Evolutionary conservation across 2,329 filamentous ascomycete species (phyloP), one percentile per base, ranked within the genome.

Genomic region (Penicillium oxalicum): DNA sequence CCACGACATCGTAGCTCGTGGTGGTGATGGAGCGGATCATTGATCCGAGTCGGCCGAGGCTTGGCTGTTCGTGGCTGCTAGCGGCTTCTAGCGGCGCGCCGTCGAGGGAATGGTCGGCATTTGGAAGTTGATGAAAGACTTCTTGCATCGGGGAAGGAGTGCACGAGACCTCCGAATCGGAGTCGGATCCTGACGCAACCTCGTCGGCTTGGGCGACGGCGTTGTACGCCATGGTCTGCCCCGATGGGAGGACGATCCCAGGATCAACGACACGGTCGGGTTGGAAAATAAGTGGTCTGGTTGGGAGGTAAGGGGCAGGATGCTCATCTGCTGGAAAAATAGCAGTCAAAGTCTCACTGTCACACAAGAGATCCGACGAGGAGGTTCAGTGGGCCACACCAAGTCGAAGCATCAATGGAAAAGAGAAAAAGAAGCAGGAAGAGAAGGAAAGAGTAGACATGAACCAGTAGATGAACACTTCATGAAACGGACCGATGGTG

Each of bases 1-100:
- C 73, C 27, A 75, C 64, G 49, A 75, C 63, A 45, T 74, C 71
- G 58, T 76, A 76, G 53, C 64, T 71, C 25, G 63, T 59, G 26
- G 63, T 58, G 43, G 60, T 66, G 55, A 70, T 61, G 29, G 69
- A 70, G 44, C 64, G 65, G 51, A 71, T 65, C 49, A 71, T 62
- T 25, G 65, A 66, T 35, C 63, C 57, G 24, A 71, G 50, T 29
- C 50, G 48, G 26, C 53, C 47, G 40, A 65, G 49, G 39, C 49
- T 54, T 38, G 55, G 54, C 35, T 61, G 57, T 4, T 66, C 61
- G 13, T 49, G 44, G 12, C 58, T 57, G 45, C 53, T 61, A n/a
- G 67, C 64, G 8, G 53, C 44, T 40, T 65, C 60, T 47, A 68
- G 50, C 40, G 59, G 59, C 34, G 33, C 46, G 12, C 58, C 53